phyloP scores from a whole-genome alignment of 768 basidiomycete genomes.

The Collybiopsis luxurians region DNA sequence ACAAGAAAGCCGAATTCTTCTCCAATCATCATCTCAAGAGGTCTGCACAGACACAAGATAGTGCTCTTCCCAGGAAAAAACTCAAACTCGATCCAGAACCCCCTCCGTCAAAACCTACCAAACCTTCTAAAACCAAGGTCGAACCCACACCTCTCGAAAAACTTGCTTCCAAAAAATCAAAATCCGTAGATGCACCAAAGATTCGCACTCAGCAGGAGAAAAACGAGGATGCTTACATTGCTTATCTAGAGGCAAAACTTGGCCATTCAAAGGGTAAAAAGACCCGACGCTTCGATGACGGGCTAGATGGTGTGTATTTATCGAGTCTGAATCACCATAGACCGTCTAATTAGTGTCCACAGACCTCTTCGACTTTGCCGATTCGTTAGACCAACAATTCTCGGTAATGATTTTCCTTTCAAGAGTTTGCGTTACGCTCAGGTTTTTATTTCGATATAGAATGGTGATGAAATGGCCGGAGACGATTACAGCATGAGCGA shows the following conservation, averaged over 20 bases:
- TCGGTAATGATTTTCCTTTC: neutral
- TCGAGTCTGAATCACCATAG: neutral
- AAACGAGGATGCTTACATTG: slow-evolving; percentile 84
- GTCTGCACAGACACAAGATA: slow-evolving; percentile 38
- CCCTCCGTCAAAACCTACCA: neutral
- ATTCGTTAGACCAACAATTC: slow-evolving; percentile 27
- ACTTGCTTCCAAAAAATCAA: neutral
- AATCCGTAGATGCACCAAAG: neutral
- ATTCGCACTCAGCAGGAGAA: slow-evolving; percentile 40
- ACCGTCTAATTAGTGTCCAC: neutral
- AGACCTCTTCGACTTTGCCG: slow-evolving; percentile 58
- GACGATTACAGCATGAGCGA: slow-evolving; percentile 17
- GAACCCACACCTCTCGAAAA: neutral
- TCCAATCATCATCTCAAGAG: slow-evolving; percentile 33
- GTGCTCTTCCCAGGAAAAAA: slow-evolving; percentile 52
- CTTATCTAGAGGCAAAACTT: slow-evolving; percentile 77
- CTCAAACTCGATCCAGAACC: slow-evolving; percentile 21
- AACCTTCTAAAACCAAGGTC: neutral
- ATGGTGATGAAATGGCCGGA: too few species aligned
- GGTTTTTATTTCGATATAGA: too few species aligned
- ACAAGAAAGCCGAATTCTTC: slow-evolving; percentile 62
- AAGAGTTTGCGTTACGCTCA: too few species aligned
- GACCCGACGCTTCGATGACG: slow-evolving; percentile 63
- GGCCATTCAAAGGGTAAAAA: slow-evolving; percentile 50
- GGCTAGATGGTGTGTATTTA: slow-evolving; percentile 67